Base-by-base conservation (phyloP, 1,139 yeast species). In the Lodderomyces margitis region DNA sequence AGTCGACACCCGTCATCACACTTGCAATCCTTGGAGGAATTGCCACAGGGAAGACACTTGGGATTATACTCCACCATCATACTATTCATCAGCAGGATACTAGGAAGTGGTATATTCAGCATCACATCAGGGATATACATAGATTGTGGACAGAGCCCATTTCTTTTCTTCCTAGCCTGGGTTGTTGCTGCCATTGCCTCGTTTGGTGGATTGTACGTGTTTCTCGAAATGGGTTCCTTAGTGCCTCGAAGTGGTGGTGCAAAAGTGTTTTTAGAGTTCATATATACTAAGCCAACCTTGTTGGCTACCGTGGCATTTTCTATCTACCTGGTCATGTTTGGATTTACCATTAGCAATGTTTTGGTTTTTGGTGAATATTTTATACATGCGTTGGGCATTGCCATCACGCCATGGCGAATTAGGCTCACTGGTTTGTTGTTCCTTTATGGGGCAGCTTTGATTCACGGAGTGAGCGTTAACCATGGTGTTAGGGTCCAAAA, bases 51-150 rank as follows among this genome's bases (percentile, higher is more conserved):
- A 1, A 66, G 92, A 25, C 89, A 84, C 58, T 58, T 84, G 46
- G 91, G 91, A 0, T 57, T 81, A 2, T 82, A 75, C 51, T 80
- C 88, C 5, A 82, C 87, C 0, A 70, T 81, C 38, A 73, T 82
- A 16, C 50, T 83, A 44, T 81, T 82, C 51, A 72, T 84, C 3
- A 79, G 87, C 19, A 64, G 89, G 46, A 83, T 84, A 34, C 68
- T 84, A n/a, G 92, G 92, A 0, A 80, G 88, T 1, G 92, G 92
- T 0, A 83, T 84, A 14, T 82, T 84, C 62, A 83, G 88, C 12
- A 78, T 83, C 1, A 83, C 91, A 0, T 75, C 86, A 14, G 78
- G 82, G 19, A 78, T 84, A 28, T 82, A 76, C 53, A 74, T 73
- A 35, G 84, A 82, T 51, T 78, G 81, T 52, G 91, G 89, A 16